A percentile compares a stretch with the other conserved stretches of the same genome.
Evolutionary conservation across 805 yeast species (phyloP).

Genomic region (Ogataea ganodermae): DNA sequence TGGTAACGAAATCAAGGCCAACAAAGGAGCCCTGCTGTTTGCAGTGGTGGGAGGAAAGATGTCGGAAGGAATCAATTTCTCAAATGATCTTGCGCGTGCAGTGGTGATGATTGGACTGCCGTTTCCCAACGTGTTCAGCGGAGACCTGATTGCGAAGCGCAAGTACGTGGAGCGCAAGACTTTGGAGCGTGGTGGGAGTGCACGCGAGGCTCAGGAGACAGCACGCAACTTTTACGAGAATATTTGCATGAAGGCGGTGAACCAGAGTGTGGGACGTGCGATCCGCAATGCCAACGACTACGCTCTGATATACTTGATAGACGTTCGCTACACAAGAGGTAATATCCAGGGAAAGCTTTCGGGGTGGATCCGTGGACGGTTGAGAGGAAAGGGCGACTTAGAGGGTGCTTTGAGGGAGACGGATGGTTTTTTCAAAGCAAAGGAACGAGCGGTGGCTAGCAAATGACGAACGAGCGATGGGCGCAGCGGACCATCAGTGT

Average conservation of each 20-base stretch:
- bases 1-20: conserved; percentile 40
- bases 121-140: conserved; percentile 80
- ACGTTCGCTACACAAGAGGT: conserved; percentile 51
- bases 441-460: too few relatives aligned
- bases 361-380: conserved; percentile 65
- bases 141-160: conserved; percentile 74
- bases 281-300: conserved; percentile 83
- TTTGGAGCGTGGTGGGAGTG: conserved; percentile 48
- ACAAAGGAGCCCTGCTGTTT: conserved; percentile 64
- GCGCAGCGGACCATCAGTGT: too few relatives aligned
- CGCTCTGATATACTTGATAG: conserved; percentile 72
- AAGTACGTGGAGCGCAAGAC: conserved; percentile 59
- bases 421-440: conserved; percentile 19
- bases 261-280: conserved; percentile 91
- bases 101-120: conserved; percentile 89
- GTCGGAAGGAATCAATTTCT: conserved; percentile 92
- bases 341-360: conserved; percentile 62
- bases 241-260: conserved; percentile 86
- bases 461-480: too few relatives aligned
- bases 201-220: conserved; percentile 46
- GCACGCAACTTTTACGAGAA: conserved; percentile 71
- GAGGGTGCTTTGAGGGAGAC: conserved; percentile 11
- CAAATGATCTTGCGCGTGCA: conserved; percentile 84
- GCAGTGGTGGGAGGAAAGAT: conserved; percentile 92
- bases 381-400: conserved; percentile 14